A percentile compares a stretch with the other conserved stretches of the same genome.
These are phyloP conservation scores for Jasminum sambac DNA, from an alignment of 257 asterid species.

Conservation along the genomic window DNA sequence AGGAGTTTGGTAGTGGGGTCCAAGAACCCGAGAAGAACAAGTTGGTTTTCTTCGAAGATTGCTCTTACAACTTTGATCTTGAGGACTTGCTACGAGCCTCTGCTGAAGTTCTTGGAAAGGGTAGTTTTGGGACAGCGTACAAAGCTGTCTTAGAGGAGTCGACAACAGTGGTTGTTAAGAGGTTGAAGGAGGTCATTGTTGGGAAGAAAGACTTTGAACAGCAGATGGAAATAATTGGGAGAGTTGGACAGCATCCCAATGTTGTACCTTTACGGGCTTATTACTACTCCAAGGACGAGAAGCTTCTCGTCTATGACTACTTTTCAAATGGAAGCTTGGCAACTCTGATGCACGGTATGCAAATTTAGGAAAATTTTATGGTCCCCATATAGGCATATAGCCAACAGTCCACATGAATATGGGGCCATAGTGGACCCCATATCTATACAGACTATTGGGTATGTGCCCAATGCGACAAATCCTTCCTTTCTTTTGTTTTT, in stretches of 20 bases:
- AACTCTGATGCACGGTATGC: conserved; percentile 31
- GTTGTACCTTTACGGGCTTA: conserved; percentile 39
- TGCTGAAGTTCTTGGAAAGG: conserved; percentile 42
- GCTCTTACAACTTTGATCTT: conserved; percentile 37
- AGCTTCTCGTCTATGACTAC: conserved; percentile 35
- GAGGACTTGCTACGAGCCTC: conserved; percentile 41
- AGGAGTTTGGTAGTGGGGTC: conserved; percentile 29
- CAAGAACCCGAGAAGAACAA: conserved; percentile 36
- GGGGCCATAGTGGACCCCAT: too few species aligned
- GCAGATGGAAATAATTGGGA: conserved; percentile 35
- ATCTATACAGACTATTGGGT: too few species aligned
- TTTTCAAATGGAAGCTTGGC: conserved; percentile 38
- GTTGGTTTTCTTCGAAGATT: conserved; percentile 35
- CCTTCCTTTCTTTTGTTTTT: neutral
- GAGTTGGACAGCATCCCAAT: conserved; percentile 37
- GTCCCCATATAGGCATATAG: too few species aligned
- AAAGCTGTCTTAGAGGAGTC: conserved; percentile 42
- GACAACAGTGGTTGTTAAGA: conserved; percentile 38
- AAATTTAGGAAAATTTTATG: too few species aligned
- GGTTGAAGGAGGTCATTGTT: conserved; percentile 34
- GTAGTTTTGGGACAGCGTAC: conserved; percentile 40
- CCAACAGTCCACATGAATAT: too few species aligned
- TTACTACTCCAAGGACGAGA: conserved; percentile 40
- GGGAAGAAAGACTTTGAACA: conserved; percentile 42
- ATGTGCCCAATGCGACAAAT: too few species aligned